Base-by-base conservation (phyloP, 495 filamentous ascomycete species). In the Penicillium turbatum region DNA sequence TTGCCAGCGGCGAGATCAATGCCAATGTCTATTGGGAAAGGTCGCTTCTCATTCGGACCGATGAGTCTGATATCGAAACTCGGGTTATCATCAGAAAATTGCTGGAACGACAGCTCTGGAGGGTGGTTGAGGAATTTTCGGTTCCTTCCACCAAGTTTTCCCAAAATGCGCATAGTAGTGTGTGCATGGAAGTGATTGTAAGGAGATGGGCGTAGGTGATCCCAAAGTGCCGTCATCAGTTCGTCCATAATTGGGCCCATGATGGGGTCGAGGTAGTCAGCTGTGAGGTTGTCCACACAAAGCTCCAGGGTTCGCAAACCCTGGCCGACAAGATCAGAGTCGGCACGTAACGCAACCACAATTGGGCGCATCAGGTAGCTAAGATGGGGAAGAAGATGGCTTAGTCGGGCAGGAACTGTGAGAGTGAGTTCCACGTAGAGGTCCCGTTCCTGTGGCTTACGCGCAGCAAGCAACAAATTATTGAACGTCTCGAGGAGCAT, bases 191-290 rank as follows among this genome's bases (percentile, higher is more conserved):
- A 95, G 62, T 99, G 95, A 60, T 88, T 95, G 64, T 97, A 96
- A 0, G 93, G 92, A 47, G 87, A 83, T 3, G 95, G 95, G 55
- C 85, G 86, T 30, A 99, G 78, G 64, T 97, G 95, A 53, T 96
- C 89, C 81, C 92, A 97, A 7, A 99, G 79, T 4, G 91, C 92
- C 37, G 89, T 90, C 92, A 97, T 97, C 48, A 99, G 72, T 56
- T 99, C 95, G 60, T 97, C 93, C 70, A 99, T 97, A 39, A 96
- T 93, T 2, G 95, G 95, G 6, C 91, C 90, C 93, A 99, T 99
- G 51, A 99, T 99, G 0, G 95, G 95, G 60, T 99, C 95, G 29
- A 99, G 68, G 63, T 99, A 99, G 59, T 99, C 95, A 0, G 93
- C 92, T 0, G 95, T 99, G 1, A 99, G 79, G 60, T 99, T 99